Evolutionary conservation across 108 stramenopile species (phyloP).

Genomic region (Skeletonema potamos): DNA sequence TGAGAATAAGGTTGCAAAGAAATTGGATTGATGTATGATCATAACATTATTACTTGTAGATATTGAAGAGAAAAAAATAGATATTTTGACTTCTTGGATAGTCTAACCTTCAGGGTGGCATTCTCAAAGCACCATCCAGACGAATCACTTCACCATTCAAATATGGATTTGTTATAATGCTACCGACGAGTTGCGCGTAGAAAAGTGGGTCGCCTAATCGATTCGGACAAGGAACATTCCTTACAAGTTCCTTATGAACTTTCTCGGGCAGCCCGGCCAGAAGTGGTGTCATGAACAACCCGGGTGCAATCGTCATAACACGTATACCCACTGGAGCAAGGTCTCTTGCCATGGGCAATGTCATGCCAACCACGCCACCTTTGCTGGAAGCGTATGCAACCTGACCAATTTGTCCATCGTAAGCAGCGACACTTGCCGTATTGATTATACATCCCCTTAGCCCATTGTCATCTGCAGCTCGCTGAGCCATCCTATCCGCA

Average conservation of each 20-base stretch:
- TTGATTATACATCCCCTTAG: slow-evolving; percentile 89
- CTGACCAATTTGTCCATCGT: slow-evolving; percentile 93
- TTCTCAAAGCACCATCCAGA: slow-evolving; percentile 92
- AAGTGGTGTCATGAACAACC: slow-evolving; percentile 91
- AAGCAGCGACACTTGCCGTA: slow-evolving; percentile 94
- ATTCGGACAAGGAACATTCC: slow-evolving; percentile 86
- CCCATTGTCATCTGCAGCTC: slow-evolving; percentile 61
- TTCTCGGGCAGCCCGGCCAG: slow-evolving; percentile 85
- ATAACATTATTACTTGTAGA: not conserved
- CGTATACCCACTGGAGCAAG: slow-evolving; percentile 80
- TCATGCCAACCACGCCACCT: slow-evolving; percentile 88
- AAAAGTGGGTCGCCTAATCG: slow-evolving; percentile 84
- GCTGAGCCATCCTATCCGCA: slow-evolving; percentile 77
- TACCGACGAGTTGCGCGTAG: slow-evolving; percentile 77
- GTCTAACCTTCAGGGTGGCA: slow-evolving; percentile 72
- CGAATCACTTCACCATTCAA: slow-evolving; percentile 91
- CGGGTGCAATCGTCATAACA: slow-evolving; percentile 92
- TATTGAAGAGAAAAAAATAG: too few species aligned
- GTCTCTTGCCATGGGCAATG: slow-evolving; percentile 92
- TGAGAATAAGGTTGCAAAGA: slow-evolving; percentile 5
- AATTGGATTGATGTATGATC: not conserved
- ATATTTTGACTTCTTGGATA: not conserved
- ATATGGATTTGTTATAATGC: slow-evolving; percentile 84
- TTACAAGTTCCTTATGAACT: slow-evolving; percentile 77
- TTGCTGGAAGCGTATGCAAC: slow-evolving; percentile 93